phyloP scores from a whole-genome alignment of 345 rosid genomes.

The Stellera chamaejasme region DNA sequence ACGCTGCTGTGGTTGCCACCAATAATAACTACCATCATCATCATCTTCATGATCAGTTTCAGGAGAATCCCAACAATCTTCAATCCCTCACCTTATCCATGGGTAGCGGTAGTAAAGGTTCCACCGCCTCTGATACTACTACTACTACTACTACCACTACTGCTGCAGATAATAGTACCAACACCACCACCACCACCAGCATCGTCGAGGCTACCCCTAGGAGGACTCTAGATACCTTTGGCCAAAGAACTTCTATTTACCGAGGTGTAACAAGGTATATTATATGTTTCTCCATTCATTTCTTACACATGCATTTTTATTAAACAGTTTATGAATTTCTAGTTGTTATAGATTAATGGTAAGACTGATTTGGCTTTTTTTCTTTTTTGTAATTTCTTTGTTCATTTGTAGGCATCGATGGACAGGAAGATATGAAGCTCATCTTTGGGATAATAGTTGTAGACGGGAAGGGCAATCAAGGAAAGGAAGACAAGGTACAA shows the following conservation, averaged over 20 bases:
- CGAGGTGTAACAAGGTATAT: conserved; percentile 92
- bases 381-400: not conserved
- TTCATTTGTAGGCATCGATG: conserved; percentile 71
- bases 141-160: conserved; percentile 50
- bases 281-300: not conserved
- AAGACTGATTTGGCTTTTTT: not conserved
- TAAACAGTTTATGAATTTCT: no score
- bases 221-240: conserved; percentile 84
- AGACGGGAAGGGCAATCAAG: conserved; percentile 99
- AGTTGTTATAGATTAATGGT: not conserved
- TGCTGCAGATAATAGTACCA: conserved; percentile 43
- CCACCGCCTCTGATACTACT: conserved; percentile 47
- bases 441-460: conserved; percentile 99
- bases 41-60: conserved; percentile 27
- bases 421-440: conserved; percentile 99
- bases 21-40: conserved; percentile 20
- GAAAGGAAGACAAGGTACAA: conserved; percentile 92
- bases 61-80: conserved; percentile 59
- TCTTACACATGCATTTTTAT: not conserved
- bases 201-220: conserved; percentile 68
- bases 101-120: conserved; percentile 80
- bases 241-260: conserved; percentile 93
- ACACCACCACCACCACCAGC: conserved; percentile 30
- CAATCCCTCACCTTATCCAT: conserved; percentile 85
- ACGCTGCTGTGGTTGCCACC: conserved; percentile 23